Evolutionary conservation across 306 rosid species (phyloP).

Genomic region (Quercus bicolor): DNA sequence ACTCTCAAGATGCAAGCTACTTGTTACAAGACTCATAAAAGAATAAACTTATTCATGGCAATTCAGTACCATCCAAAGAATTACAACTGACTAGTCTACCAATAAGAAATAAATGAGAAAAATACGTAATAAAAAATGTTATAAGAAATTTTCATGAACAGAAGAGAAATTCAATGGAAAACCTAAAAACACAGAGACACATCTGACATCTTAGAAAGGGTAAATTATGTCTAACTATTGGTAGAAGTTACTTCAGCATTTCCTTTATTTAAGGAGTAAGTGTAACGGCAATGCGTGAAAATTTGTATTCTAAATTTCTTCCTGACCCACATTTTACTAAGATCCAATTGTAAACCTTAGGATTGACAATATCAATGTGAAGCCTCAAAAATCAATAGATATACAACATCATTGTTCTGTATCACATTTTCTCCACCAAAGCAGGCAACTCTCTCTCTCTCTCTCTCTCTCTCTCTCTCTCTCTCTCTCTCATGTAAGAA

Average conservation of each 20-base stretch:
- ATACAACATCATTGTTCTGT: neutral
- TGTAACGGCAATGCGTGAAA: neutral
- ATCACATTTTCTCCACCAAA: neutral
- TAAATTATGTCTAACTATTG: neutral
- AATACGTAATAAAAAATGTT: neutral
- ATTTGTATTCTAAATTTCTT: neutral
- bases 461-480: neutral
- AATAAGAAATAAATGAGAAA: neutral
- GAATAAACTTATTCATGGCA: neutral
- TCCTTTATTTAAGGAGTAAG: neutral
- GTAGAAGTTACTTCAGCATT: neutral
- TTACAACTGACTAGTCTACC: neutral
- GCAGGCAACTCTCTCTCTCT: neutral
- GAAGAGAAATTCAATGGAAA: neutral
- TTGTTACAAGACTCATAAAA: neutral
- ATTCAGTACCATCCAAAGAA: neutral
- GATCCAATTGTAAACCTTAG: no score
- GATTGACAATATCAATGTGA: neutral
- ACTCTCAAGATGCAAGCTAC: neutral
- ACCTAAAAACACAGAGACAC: neutral
- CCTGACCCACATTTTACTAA: neutral
- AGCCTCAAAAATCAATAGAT: neutral
- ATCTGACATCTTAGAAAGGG: neutral
- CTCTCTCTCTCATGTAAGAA: no score
- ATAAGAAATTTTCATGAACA: neutral